Evolutionary conservation across 2,329 filamentous ascomycete species (phyloP), one percentile per base, ranked within the genome.

Genomic region (Fusarium chuoi): DNA sequence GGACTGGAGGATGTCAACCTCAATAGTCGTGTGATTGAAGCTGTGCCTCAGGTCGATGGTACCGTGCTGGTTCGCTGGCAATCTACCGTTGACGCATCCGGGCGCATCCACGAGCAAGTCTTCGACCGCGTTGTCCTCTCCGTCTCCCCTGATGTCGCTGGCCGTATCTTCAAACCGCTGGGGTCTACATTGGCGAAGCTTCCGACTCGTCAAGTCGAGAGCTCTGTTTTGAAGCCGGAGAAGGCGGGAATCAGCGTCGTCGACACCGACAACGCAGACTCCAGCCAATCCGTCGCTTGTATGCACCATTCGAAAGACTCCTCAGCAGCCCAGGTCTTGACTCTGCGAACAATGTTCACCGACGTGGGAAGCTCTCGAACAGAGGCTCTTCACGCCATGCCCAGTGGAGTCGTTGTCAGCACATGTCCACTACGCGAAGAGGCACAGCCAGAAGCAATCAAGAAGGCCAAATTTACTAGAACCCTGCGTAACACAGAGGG

Each of bases 51-150:
- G 24, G 33, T 51, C 9, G 63, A 75, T 36, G 58, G 57, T 60
- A 68, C 58, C 5, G 67, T 65, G 2, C 79, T 84, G 10, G 66
- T 87, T 11, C 73, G 75, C 4, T 87, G 84, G 85, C 74, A 77
- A 73, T 68, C 74, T 13, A 67, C 46, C 3, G 20, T 48, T 10
- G 73, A 75, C 18, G 64, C 48, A 13, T 69, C 62, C 3, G 68
- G 55, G 9, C 20, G 64, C 22, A 18, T 74, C 26, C 36, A 39
- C n/a, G 74, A 81, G 30, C 82, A 85, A 24, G 59, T 74, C 0
- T 89, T 89, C 59, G 87, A 90, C 59, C 82, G 82, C 5, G 87
- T 89, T 2, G 80, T 90, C 30, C 79, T 90, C 3, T 88, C 87
- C 1, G 86, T 90, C 3, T 85, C 88, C 1, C 89, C 89, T 2